phyloP scores from a whole-genome alignment of 257 asterid genomes.

The Craterostigma plantagineum region DNA sequence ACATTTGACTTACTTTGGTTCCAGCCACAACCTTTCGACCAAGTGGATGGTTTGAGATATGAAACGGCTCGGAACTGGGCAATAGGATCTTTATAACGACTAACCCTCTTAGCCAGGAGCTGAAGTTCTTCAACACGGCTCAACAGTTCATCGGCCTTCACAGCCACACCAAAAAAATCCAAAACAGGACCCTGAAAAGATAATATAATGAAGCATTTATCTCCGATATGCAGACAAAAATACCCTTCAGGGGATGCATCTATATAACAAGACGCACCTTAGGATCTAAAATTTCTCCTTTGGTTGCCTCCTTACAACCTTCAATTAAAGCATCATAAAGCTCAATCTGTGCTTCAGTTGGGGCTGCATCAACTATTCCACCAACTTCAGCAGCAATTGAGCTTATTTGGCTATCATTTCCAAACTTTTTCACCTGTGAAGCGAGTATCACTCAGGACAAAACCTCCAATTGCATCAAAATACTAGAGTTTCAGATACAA shows the following conservation, averaged over 20 bases:
- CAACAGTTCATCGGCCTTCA: constrained; percentile 83
- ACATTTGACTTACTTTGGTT: constrained; percentile 65
- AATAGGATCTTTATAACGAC: constrained; percentile 71
- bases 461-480: too few species aligned
- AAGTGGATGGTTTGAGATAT: constrained; percentile 78
- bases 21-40: constrained; percentile 99
- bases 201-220: not conserved
- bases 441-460: too few species aligned
- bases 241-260: too few species aligned
- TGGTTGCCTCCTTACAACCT: constrained; percentile 82
- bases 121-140: constrained; percentile 93
- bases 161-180: constrained; percentile 96
- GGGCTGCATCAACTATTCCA: constrained; percentile 86
- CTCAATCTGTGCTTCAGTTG: constrained; percentile 86
- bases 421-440: constrained; percentile 82
- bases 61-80: constrained; percentile 75
- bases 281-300: constrained; percentile 52
- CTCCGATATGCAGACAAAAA: not conserved
- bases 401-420: constrained; percentile 76
- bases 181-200: constrained; percentile 64
- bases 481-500: too few species aligned
- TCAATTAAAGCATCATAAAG: constrained; percentile 82
- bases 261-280: constrained; percentile 33
- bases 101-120: constrained; percentile 82
- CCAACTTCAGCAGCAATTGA: constrained; percentile 86